Conservation (phyloP, 305 asterid species). For the Fraxinus sp. region DNA sequence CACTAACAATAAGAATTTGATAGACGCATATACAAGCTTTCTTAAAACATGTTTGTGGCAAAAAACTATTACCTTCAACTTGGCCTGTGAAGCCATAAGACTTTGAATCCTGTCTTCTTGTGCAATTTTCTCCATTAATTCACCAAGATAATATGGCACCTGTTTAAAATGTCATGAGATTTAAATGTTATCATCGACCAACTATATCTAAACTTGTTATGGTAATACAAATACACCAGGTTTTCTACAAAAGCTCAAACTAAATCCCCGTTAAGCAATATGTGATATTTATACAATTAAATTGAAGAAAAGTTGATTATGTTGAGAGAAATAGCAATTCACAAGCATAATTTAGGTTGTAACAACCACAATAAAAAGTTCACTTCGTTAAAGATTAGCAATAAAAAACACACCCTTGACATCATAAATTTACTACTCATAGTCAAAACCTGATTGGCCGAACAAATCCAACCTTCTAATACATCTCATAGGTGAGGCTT, state of each 20-base stretch:
- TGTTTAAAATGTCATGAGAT: conserved; percentile 29
- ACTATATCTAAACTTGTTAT: not conserved
- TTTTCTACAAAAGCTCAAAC: not conserved
- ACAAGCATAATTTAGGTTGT: not conserved
- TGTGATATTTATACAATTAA: conserved; percentile 24
- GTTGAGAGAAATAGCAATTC: not conserved
- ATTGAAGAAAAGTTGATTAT: not conserved
- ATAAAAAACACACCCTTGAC: not conserved
- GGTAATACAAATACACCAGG: not conserved
- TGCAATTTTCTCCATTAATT: conserved; percentile 61
- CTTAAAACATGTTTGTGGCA: not conserved
- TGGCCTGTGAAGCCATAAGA: conserved; percentile 68
- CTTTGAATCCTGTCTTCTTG: conserved; percentile 66
- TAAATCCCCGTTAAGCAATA: not conserved
- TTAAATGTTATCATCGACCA: not conserved
- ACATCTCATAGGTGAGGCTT: not conserved
- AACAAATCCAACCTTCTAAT: not conserved
- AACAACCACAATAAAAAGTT: not conserved
- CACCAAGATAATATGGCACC: conserved; percentile 89
- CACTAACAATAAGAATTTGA: not conserved
- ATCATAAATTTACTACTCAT: not conserved
- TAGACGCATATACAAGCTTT: not conserved
- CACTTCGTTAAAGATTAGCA: not conserved
- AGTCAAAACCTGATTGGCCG: not conserved
- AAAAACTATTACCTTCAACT: conserved; percentile 61